A percentile compares a stretch with the other conserved stretches of the same genome.
Evolutionary conservation across 163 green algal genomes (phyloP).

Genomic region (Volvox carteri): DNA sequence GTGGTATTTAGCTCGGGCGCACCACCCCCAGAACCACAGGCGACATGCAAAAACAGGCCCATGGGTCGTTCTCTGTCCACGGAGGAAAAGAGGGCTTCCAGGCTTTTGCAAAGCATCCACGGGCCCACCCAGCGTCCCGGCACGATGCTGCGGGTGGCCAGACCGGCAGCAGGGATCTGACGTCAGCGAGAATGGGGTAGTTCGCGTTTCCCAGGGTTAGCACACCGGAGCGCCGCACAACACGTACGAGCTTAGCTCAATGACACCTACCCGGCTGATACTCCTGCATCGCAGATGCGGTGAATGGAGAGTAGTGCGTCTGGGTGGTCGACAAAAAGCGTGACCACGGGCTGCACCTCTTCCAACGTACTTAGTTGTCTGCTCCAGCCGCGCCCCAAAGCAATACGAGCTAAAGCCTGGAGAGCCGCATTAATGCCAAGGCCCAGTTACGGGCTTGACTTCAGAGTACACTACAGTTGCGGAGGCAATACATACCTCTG

Average conservation of each 20-base stretch:
- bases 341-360: conserved; percentile 15
- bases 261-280: conserved; percentile 40
- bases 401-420: conserved; percentile 33
- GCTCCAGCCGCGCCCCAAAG: conserved; percentile 37
- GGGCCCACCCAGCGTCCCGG: conserved; percentile 92
- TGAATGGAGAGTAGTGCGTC: conserved; percentile 55
- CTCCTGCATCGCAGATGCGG: conserved; percentile 50
- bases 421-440: neutral
- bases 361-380: neutral
- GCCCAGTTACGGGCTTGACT: no score
- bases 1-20: conserved; percentile 72
- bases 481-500: conserved; percentile 73
- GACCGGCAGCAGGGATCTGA: no score
- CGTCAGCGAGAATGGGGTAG: no score
- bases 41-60: conserved; percentile 76
- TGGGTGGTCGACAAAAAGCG: conserved; percentile 19
- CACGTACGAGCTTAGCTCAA: neutral
- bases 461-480: no score
- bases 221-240: no score
- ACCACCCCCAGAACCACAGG: conserved; percentile 83
- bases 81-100: conserved; percentile 69
- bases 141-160: conserved; percentile 78
- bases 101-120: conserved; percentile 86
- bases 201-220: no score
- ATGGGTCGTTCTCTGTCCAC: conserved; percentile 39